Evolutionary conservation across 1,139 yeast species (phyloP), one percentile per base, ranked within the genome.

Genomic region (Suhomyces chickasaworum): DNA sequence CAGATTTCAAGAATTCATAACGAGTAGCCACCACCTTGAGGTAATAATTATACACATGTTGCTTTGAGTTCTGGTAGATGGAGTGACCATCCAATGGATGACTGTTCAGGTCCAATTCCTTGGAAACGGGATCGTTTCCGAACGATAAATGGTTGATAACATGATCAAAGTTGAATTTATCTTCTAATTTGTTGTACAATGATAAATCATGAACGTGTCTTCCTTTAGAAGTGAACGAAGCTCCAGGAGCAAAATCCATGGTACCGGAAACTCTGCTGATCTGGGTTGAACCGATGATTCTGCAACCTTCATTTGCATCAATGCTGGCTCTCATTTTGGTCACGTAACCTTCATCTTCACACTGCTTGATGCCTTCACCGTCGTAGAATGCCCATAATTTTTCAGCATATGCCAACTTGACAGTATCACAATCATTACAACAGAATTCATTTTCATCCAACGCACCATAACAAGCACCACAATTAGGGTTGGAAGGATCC

Each of bases 161-260:
- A 64, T 93, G 99, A 55, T 85, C 82, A 59, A 86, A 87, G 55
- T 83, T 78, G 63, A 83, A 77, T 47, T 80, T 79, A 51, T 77
- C 78, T 2, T 71, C 69, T 51, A 73, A 72, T 55, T 80, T 75
- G 37, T 71, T 68, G 66, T 79, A 93, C 48, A 89, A 73, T 6
- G 96, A 86, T 51, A 87, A 66, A 62, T 93, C 99, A 68, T 93
- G 99, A 53, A 81, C 76, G 63, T 93, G 98, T 53, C 76, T 75
- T 20, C 81, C 81, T 7, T 70, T 69, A 40, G 69, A 60, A 44
- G 82, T 79, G 52, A 73, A 75, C 40, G 87, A 80, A 49, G 79
- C 83, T 17, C 99, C 99, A 2, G 99, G 98, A 1, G 97, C 97
- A 74, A 93, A 90, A 68, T 93, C 98, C 55, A 93, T 71, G 61